Percentiles rank a stretch among this genome's conserved stretches.
Evolutionary conservation across 306 rosid genomes (phyloP).

Genomic region (Canavalia ensiformis): DNA sequence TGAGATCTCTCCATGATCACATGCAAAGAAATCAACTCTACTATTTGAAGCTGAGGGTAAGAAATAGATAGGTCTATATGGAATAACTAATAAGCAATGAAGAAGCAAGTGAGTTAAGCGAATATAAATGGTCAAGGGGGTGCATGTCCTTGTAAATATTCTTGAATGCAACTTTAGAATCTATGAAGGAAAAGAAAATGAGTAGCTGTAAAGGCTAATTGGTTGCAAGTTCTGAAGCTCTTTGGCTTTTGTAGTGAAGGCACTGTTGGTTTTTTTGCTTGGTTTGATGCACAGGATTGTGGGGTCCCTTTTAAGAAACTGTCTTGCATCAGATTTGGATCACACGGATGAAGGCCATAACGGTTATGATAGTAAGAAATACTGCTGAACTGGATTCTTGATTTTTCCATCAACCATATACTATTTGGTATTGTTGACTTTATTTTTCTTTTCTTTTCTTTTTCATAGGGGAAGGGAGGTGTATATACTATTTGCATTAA

Average conservation of each 20-base stretch:
- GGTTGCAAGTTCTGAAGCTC: conserved; percentile 40
- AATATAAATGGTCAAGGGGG: conserved; percentile 26
- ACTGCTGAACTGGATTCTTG: conserved; percentile 32
- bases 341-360: conserved; percentile 58
- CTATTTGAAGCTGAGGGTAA: neutral
- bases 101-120: conserved; percentile 17
- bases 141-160: conserved; percentile 28
- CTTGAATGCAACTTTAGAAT: conserved; percentile 55
- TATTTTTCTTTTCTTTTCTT: neutral
- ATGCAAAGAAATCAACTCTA: neutral
- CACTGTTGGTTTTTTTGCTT: conserved; percentile 39
- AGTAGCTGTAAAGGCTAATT: conserved; percentile 43
- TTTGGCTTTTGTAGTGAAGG: conserved; percentile 58
- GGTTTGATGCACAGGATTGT: conserved; percentile 26
- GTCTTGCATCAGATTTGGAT: conserved; percentile 56
- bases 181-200: conserved; percentile 49
- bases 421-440: conserved; percentile 43
- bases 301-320: conserved; percentile 56
- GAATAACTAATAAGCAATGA: conserved; percentile 29
- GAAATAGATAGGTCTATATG: conserved; percentile 3
- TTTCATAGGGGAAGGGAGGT: too few relatives aligned
- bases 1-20: conserved; percentile 53
- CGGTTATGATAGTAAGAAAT: conserved; percentile 48
- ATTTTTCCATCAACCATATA: conserved; percentile 41
- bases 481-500: neutral